Percentiles rank a stretch among this genome's conserved stretches.
phyloP scores from a whole-genome alignment of 345 rosid species.

The Syzygium oleosum region DNA sequence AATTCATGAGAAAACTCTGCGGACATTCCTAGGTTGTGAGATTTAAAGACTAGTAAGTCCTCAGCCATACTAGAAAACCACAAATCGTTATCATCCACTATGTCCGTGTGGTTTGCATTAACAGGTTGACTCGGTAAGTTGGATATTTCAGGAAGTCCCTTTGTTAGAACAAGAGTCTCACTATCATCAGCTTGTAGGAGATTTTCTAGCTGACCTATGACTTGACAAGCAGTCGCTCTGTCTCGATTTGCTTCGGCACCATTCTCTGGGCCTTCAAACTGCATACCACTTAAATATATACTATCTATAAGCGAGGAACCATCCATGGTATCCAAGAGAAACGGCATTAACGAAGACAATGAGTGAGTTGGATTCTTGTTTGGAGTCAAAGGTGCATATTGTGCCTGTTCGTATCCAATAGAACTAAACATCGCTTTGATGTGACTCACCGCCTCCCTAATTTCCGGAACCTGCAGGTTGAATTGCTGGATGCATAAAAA shows the following conservation, averaged over 20 bases:
- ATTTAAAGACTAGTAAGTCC: neutral
- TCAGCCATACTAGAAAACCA: neutral
- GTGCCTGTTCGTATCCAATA: conserved; percentile 4
- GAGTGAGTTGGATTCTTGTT: conserved; percentile 10
- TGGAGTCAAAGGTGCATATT: neutral
- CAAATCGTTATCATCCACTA: neutral
- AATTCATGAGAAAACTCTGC: conserved; percentile 13
- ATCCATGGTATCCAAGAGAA: conserved; percentile 13
- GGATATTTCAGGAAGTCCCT: neutral
- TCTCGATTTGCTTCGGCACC: neutral
- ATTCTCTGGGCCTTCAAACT: neutral
- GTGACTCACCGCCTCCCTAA: neutral
- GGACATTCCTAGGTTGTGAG: conserved; percentile 6
- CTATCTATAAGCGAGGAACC: neutral
- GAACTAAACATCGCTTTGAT: conserved; percentile 22
- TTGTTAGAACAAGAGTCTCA: neutral
- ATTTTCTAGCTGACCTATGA: neutral
- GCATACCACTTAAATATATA: neutral
- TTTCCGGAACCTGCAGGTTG: neutral
- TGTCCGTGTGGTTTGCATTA: neutral
- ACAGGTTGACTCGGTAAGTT: neutral
- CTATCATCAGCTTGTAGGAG: neutral
- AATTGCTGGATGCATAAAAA: conserved; percentile 22
- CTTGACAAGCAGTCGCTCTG: neutral
- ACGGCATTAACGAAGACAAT: neutral